Evolutionary conservation across 805 yeast species (phyloP).

Genomic region (Candida sonorensis): DNA sequence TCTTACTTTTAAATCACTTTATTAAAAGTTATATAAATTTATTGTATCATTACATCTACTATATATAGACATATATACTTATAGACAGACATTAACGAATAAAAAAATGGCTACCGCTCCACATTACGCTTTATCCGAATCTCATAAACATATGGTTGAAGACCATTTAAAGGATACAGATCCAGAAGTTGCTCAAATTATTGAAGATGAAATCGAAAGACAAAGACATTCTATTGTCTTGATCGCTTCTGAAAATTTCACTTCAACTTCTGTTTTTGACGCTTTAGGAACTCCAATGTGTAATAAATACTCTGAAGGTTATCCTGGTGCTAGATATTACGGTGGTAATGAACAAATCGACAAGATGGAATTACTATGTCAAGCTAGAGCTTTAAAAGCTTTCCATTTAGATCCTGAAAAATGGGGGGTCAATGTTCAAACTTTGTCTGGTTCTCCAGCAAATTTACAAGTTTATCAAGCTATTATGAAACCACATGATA

Average conservation of each 20-base stretch:
- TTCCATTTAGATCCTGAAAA: slow-evolving; percentile 66
- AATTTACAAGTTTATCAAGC: slow-evolving; percentile 91
- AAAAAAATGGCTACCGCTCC: slow-evolving; percentile 5
- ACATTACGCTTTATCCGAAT: slow-evolving; percentile 58
- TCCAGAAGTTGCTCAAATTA: slow-evolving; percentile 71
- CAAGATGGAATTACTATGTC: slow-evolving; percentile 83
- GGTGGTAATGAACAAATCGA: slow-evolving; percentile 98
- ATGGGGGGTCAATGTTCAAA: slow-evolving; percentile 98
- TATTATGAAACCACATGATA: slow-evolving; percentile 78
- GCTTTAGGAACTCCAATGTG: slow-evolving; percentile 94
- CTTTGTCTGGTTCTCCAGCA: slow-evolving; percentile 95
- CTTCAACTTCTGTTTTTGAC: slow-evolving; percentile 92
- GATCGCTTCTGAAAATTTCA: slow-evolving; percentile 95
- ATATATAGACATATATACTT: not conserved
- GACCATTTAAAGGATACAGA: slow-evolving; percentile 59
- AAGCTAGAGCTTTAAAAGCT: slow-evolving; percentile 82
- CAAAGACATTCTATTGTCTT: slow-evolving; percentile 88
- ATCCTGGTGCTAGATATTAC: slow-evolving; percentile 96
- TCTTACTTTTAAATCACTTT: too few relatives aligned
- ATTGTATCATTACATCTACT: not conserved
- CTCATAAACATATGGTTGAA: slow-evolving; percentile 61
- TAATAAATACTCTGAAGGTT: slow-evolving; percentile 97
- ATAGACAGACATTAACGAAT: slow-evolving; percentile 5
- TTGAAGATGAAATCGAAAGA: slow-evolving; percentile 72
- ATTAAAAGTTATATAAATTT: not conserved